These are phyloP conservation scores for Candida vaughaniae DNA, from an alignment of 805 yeast genomes.

Conservation along the genomic window DNA sequence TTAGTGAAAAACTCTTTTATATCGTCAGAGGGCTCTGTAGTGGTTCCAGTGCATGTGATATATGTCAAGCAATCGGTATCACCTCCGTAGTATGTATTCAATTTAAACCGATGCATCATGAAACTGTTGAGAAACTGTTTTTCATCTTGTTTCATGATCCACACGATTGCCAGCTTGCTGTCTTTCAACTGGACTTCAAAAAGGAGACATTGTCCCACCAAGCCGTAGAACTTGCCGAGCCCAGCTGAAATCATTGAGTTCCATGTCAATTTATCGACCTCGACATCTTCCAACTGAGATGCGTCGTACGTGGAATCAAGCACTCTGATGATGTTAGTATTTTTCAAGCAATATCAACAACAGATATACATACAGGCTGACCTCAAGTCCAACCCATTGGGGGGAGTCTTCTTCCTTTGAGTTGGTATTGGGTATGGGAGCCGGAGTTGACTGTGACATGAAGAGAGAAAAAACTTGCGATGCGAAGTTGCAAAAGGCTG, in stretches of 20 bases:
- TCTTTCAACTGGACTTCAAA: conserved; percentile 24
- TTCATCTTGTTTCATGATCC: conserved; percentile 28
- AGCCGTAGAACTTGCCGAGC: conserved; percentile 29
- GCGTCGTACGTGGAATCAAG: conserved; percentile 8
- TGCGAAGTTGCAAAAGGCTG: too few species aligned
- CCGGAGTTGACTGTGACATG: too few species aligned
- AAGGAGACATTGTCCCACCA: conserved; percentile 32
- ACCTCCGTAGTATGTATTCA: conserved; percentile 25
- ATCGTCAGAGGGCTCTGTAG: too few species aligned
- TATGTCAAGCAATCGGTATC: conserved; percentile 9
- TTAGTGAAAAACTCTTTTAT: too few species aligned
- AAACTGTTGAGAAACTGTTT: conserved; percentile 31
- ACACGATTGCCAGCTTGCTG: conserved; percentile 18
- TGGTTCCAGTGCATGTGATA: too few species aligned
- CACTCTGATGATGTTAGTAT: conserved; percentile 4
- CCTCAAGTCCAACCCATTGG: conserved; percentile 6
- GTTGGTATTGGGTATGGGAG: too few species aligned
- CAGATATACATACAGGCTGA: conserved; percentile 9
- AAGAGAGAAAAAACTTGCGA: neutral
- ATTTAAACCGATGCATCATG: conserved; percentile 27
- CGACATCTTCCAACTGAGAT: conserved; percentile 14
- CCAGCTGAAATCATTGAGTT: conserved; percentile 22
- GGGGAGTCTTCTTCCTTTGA: too few species aligned
- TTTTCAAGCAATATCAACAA: conserved; percentile 8
- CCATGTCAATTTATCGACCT: conserved; percentile 34